Conservation (phyloP, 352 stramenopile genomes). For the Phytophthora pseudosyringae region DNA sequence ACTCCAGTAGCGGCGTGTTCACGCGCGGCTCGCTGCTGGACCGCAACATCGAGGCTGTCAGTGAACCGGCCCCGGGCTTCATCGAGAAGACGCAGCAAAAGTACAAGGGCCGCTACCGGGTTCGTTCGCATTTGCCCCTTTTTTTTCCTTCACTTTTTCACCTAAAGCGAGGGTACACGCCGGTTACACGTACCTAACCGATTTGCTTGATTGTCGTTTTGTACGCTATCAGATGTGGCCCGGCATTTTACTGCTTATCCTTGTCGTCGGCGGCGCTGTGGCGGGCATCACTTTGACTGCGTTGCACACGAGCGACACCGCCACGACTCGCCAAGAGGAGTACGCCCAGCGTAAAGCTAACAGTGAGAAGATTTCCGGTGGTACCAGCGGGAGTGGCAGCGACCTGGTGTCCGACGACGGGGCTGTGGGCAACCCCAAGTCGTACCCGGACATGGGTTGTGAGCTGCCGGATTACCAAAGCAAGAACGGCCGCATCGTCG, state of each 20-base stretch:
- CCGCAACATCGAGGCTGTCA: slow-evolving; percentile 56
- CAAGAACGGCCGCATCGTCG: slow-evolving; percentile 70
- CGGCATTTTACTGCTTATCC: slow-evolving; percentile 44
- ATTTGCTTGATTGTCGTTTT: slow-evolving; percentile 1
- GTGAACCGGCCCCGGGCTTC: slow-evolving; percentile 22
- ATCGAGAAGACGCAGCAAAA: slow-evolving; percentile 30
- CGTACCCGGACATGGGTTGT: slow-evolving; percentile 68
- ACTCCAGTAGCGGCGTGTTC: slow-evolving; percentile 35
- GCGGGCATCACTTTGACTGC: slow-evolving; percentile 42
- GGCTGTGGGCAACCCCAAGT: slow-evolving; percentile 73
- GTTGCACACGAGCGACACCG: slow-evolving; percentile 25
- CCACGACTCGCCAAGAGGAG: slow-evolving; percentile 21
- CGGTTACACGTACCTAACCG: neutral
- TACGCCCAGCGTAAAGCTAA: slow-evolving; percentile 38
- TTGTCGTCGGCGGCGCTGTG: slow-evolving; percentile 40
- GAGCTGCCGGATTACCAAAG: slow-evolving; percentile 74
- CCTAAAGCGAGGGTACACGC: neutral
- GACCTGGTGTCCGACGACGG: slow-evolving; percentile 74
- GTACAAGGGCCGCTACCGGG: slow-evolving; percentile 66
- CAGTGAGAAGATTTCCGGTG: slow-evolving; percentile 24
- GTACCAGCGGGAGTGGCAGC: slow-evolving; percentile 34
- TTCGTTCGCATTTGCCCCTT: slow-evolving; percentile 19
- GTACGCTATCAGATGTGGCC: slow-evolving; percentile 47
- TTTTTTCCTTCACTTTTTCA: neutral
- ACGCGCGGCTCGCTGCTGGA: slow-evolving; percentile 52